Conservation (phyloP, 2,329 filamentous ascomycete species). For the Nemania sp. region DNA sequence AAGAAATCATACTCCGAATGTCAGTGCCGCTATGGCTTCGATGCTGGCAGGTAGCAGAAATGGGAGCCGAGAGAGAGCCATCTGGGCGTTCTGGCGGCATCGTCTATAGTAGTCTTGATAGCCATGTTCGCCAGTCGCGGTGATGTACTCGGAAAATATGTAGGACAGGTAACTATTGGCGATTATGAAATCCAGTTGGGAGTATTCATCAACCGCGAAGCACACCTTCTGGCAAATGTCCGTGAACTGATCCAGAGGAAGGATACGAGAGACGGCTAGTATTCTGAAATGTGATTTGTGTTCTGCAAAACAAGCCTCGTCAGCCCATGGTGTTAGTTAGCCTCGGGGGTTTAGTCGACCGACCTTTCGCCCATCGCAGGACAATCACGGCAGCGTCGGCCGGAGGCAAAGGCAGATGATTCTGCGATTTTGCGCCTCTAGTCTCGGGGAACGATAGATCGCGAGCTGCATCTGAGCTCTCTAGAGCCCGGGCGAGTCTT, state of each 20-base stretch:
- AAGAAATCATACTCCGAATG: constrained; percentile 37
- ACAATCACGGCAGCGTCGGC: constrained; percentile 36
- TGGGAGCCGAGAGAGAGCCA: constrained; percentile 36
- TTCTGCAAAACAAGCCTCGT: constrained; percentile 22
- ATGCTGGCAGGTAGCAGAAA: constrained; percentile 41
- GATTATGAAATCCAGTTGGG: constrained; percentile 41
- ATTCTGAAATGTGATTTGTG: constrained; percentile 37
- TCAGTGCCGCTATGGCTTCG: constrained; percentile 43
- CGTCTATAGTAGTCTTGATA: constrained; percentile 35
- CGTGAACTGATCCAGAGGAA: constrained; percentile 40
- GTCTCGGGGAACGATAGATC: constrained; percentile 9
- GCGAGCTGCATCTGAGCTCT: constrained; percentile 4
- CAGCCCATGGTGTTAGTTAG: constrained; percentile 24
- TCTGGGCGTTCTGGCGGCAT: constrained; percentile 38
- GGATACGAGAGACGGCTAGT: constrained; percentile 40
- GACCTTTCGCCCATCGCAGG: constrained; percentile 43
- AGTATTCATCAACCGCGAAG: constrained; percentile 43
- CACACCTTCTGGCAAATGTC: constrained; percentile 44
- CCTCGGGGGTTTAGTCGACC: background rate
- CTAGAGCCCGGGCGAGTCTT: constrained; percentile 20
- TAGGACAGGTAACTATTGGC: constrained; percentile 45
- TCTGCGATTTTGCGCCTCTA: constrained; percentile 12
- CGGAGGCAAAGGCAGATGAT: constrained; percentile 36
- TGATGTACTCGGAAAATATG: constrained; percentile 42
- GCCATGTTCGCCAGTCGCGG: constrained; percentile 29